Conservation (phyloP, 1,284 basidiomycete species). For the Pseudozyma thailandica region DNA sequence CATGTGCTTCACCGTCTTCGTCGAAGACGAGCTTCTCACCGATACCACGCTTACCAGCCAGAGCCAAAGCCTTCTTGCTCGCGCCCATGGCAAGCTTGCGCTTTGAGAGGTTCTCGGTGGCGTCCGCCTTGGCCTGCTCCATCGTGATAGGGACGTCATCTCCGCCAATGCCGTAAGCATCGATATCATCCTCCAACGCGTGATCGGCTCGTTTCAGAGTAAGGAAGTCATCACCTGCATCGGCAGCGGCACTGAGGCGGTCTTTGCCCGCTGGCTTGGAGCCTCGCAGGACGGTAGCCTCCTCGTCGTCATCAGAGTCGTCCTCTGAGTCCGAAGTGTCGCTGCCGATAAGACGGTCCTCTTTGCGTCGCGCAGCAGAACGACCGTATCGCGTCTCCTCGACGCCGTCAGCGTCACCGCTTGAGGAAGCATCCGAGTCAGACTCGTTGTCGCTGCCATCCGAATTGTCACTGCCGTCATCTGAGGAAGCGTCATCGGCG, state of each 20-base stretch:
- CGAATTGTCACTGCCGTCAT: slow-evolving; percentile 21
- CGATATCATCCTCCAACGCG: slow-evolving; percentile 72
- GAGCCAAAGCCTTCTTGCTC: slow-evolving; percentile 82
- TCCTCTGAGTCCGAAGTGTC: slow-evolving; percentile 60
- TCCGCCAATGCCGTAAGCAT: slow-evolving; percentile 38
- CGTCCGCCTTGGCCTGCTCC: slow-evolving; percentile 66
- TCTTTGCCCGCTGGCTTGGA: slow-evolving; percentile 7
- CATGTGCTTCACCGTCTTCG: slow-evolving; percentile 72
- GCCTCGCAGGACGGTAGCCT: neutral
- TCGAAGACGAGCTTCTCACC: slow-evolving; percentile 82
- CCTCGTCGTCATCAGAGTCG: slow-evolving; percentile 32
- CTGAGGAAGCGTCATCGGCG: slow-evolving; percentile 69
- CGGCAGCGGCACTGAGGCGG: neutral
- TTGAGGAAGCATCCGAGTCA: slow-evolving; percentile 16
- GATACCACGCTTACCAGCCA: slow-evolving; percentile 84
- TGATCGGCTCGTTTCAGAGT: slow-evolving; percentile 92
- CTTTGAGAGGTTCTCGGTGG: slow-evolving; percentile 72
- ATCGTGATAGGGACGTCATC: slow-evolving; percentile 22
- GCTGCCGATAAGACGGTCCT: slow-evolving; percentile 40
- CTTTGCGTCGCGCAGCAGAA: slow-evolving; percentile 17
- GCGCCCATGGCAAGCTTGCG: slow-evolving; percentile 77
- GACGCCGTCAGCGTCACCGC: slow-evolving; percentile 11
- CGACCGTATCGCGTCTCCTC: slow-evolving; percentile 46
- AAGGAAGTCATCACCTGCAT: slow-evolving; percentile 83
- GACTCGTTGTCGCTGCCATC: slow-evolving; percentile 12